These are phyloP conservation scores for Metschnikowia borealis DNA, from an alignment of 805 yeast species.

Conservation along the genomic window DNA sequence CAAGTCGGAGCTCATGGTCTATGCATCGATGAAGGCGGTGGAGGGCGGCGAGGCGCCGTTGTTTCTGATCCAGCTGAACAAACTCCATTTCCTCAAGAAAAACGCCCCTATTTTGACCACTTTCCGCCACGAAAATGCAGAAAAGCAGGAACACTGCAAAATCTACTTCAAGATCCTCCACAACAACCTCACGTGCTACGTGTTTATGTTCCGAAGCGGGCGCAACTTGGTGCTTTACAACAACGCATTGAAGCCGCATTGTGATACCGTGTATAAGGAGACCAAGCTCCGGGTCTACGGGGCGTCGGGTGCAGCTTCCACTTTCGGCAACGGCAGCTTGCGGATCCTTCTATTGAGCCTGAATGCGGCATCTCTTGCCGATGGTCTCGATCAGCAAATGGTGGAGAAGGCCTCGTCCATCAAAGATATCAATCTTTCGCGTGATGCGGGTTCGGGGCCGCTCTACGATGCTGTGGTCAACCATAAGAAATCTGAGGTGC, in stretches of 20 bases:
- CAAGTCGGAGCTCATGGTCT: conserved; percentile 13
- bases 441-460: neutral
- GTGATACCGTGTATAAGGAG: conserved; percentile 24
- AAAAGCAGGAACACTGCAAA: conserved; percentile 24
- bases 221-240: conserved; percentile 21
- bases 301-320: conserved; percentile 31
- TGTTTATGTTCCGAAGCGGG: conserved; percentile 21
- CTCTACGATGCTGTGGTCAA: conserved; percentile 20
- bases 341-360: conserved; percentile 20
- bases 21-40: conserved; percentile 9
- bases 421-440: conserved; percentile 12
- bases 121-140: conserved; percentile 11
- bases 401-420: conserved; percentile 2
- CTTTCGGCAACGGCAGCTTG: conserved; percentile 32
- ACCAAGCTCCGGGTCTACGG: conserved; percentile 31
- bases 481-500: conserved; percentile 21
- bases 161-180: conserved; percentile 28
- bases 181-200: conserved; percentile 28
- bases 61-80: conserved; percentile 15
- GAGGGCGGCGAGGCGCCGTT: conserved; percentile 10
- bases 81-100: conserved; percentile 21
- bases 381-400: conserved; percentile 17
- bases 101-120: conserved; percentile 29
- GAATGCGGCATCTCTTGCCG: conserved; percentile 20
- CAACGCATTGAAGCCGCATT: conserved; percentile 29